Evolutionary conservation across 192 early-diverging fungal species (phyloP).

Genomic region (Rhizoclosmatium sp.): DNA sequence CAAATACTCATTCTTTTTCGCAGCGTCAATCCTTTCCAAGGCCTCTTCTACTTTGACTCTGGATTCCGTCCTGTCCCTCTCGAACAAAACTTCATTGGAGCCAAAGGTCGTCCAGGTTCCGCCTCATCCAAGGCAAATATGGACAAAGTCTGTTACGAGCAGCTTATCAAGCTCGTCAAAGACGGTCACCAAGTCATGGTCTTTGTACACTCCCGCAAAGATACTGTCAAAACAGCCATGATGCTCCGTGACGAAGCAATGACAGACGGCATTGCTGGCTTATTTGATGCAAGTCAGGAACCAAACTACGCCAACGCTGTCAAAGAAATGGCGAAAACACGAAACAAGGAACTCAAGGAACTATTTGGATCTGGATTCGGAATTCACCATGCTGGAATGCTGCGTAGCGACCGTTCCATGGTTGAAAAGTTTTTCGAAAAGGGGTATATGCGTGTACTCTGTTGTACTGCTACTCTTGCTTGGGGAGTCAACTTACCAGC

Average conservation of each 20-base stretch:
- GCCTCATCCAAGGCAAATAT: conserved; percentile 68
- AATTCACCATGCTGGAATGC: conserved; percentile 97
- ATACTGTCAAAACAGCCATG: conserved; percentile 94
- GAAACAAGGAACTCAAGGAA: conserved; percentile 88
- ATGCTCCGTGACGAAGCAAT: conserved; percentile 77
- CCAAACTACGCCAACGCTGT: conserved; percentile 57
- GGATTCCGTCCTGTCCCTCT: conserved; percentile 96
- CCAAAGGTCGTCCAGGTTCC: conserved; percentile 88
- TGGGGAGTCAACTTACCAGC: conserved; percentile 99
- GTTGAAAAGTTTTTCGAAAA: conserved; percentile 90
- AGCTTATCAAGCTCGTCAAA: conserved; percentile 67
- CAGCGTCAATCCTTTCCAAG: conserved; percentile 89
- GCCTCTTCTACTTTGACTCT: conserved; percentile 96
- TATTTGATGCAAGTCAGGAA: conserved; percentile 69
- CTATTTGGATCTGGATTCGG: conserved; percentile 85
- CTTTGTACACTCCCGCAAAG: conserved; percentile 98
- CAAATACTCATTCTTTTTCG: neutral
- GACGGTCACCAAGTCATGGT: conserved; percentile 98
- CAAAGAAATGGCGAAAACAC: conserved; percentile 74
- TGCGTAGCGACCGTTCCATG: conserved; percentile 84
- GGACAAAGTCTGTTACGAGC: conserved; percentile 88
- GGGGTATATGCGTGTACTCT: conserved; percentile 84
- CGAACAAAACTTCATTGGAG: conserved; percentile 93
- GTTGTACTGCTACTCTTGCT: conserved; percentile 97
- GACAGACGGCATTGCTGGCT: conserved; percentile 61